phyloP scores from a whole-genome alignment of 2,329 filamentous ascomycete species.

The Aotearoamyces nothofagi region DNA sequence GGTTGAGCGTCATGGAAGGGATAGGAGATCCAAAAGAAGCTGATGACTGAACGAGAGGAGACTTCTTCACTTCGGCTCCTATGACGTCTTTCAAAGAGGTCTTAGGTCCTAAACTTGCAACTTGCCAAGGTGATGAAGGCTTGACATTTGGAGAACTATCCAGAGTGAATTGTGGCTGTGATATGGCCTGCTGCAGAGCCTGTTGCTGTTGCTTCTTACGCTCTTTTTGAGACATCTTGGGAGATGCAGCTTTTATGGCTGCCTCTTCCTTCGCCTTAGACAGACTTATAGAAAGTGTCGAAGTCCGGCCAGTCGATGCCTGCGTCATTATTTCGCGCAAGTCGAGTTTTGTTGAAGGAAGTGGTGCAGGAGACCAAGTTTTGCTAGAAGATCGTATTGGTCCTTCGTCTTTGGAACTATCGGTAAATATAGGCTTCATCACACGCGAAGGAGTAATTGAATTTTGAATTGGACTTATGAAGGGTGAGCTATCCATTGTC shows the following conservation, averaged over 20 bases:
- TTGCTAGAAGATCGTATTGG: constrained; percentile 7
- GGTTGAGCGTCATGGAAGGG: constrained; percentile 21
- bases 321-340: constrained; percentile 82
- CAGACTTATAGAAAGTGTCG: constrained; percentile 34
- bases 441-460: too few relatives aligned
- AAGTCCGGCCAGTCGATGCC: constrained; percentile 32
- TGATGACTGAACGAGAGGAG: constrained; percentile 14
- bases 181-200: constrained; percentile 23
- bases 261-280: constrained; percentile 23
- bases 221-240: constrained; percentile 80
- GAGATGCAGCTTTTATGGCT: constrained; percentile 22
- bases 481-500: too few relatives aligned
- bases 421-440: too few relatives aligned
- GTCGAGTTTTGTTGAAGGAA: constrained; percentile 17
- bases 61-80: constrained; percentile 18
- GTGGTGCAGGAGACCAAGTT: constrained; percentile 17
- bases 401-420: too few relatives aligned
- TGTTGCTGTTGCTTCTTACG: constrained; percentile 67
- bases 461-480: too few relatives aligned
- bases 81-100: constrained; percentile 34
- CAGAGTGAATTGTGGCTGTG: constrained; percentile 27
- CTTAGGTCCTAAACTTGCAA: constrained; percentile 31
- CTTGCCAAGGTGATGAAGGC: constrained; percentile 49
- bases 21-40: constrained; percentile 6
- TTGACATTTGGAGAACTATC: constrained; percentile 26